These are phyloP conservation scores for Thielaviopsis populi DNA, from an alignment of 2,329 filamentous ascomycete species.

Conservation along the genomic window DNA sequence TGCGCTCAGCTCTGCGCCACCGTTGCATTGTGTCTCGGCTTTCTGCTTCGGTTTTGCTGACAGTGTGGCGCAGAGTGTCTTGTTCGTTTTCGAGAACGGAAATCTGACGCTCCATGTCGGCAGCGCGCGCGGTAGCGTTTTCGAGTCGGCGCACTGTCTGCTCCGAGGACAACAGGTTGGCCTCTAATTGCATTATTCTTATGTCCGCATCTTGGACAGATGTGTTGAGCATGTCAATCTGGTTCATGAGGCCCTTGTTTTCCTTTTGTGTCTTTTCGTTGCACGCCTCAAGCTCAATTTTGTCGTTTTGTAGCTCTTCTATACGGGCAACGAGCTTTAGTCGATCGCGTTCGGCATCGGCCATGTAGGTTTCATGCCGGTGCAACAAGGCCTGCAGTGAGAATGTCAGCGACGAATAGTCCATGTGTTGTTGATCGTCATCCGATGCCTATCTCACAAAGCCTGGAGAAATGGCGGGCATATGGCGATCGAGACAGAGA, in stretches of 20 bases:
- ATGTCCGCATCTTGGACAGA: constrained; percentile 67
- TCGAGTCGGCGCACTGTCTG: constrained; percentile 62
- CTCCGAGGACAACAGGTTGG: constrained; percentile 62
- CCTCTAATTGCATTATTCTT: constrained; percentile 61
- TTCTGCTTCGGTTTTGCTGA: constrained; percentile 55
- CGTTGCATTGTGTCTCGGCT: constrained; percentile 64
- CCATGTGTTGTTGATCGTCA: constrained; percentile 13
- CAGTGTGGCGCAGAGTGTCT: constrained; percentile 49
- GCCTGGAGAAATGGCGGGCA: background rate
- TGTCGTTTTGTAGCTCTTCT: constrained; percentile 58
- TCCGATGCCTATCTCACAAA: background rate
- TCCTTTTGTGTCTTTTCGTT: constrained; percentile 71
- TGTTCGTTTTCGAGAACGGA: constrained; percentile 70
- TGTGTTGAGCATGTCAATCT: constrained; percentile 71
- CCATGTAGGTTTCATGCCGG: constrained; percentile 88
- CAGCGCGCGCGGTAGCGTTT: constrained; percentile 56
- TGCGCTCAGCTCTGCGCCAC: constrained; percentile 74
- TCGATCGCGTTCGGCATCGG: constrained; percentile 77
- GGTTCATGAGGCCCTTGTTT: constrained; percentile 65
- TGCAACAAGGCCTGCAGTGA: constrained; percentile 71
- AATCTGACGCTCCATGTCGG: constrained; percentile 67
- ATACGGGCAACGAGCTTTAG: constrained; percentile 56
- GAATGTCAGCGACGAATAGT: constrained; percentile 50
- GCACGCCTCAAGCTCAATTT: constrained; percentile 55
- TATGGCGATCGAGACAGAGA: background rate